Base-by-base conservation (phyloP, 2,329 filamentous ascomycete species). In the Colletotrichum lini region DNA sequence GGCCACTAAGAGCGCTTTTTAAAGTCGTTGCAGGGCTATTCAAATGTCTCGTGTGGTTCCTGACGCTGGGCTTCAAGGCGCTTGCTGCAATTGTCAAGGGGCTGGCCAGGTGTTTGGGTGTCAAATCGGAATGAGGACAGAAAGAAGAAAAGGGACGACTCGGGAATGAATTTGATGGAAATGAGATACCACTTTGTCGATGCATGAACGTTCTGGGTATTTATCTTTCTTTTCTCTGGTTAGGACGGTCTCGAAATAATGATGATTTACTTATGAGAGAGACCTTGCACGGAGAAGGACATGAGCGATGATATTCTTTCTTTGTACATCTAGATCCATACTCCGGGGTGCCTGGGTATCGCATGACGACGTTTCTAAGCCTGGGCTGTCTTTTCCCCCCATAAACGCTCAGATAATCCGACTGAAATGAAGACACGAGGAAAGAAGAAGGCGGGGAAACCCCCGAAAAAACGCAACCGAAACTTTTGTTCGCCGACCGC, bases 41-140 rank as follows among this genome's bases (percentile, higher is more conserved):
- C 76, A 90, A 90, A 78, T 88, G 84, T 75, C 78, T 89, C 45
- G 85, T 91, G 59, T 92, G 89, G 89, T 78, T 85, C 16, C 78
- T 90, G 60, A 88, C 87, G n/a, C 77, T 89, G 30, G 78, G 81
- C 4, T 87, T 91, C 76, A 90, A 88, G 80, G 85, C 85, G 59
- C 72, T 88, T 12, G 82, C 83, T 64, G 83, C 83, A 47, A 79
- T 89, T n/a, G 81, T 89, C 62, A 84, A 85, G 65, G 81, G 85
- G 10, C 72, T 89, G 72, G 86, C 86, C 65, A 86, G 81, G 78
- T 89, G 88, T 72, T 73, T 90, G 30, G 82, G 83, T 6, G 62
- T 74, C 23, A 72, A 64, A 50, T 65, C 56, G 47, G 62, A 72
- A 40, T 72, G 53, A 72, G 21, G 42, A 44, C 12, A 30, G 30